phyloP scores from a whole-genome alignment of 2,329 filamentous ascomycete species.

The Graphilbum ipis-grandicollis region DNA sequence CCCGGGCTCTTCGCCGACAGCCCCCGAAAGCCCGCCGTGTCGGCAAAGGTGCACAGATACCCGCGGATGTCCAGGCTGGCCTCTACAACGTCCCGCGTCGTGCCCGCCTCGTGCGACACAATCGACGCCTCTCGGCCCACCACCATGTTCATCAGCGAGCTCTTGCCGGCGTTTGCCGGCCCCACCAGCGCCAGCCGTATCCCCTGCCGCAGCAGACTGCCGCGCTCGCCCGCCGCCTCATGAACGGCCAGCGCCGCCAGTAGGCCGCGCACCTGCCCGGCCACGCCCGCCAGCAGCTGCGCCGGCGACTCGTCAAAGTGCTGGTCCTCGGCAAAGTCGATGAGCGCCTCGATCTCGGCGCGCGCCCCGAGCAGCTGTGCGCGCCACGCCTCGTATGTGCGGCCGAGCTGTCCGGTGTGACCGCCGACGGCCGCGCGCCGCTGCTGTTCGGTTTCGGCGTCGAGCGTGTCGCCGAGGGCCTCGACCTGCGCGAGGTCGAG shows the following conservation, averaged over 20 bases:
- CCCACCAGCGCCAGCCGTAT: conserved; percentile 78
- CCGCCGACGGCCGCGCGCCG: conserved; percentile 71
- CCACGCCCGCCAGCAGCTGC: conserved; percentile 54
- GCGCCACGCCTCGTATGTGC: conserved; percentile 72
- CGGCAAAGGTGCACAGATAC: conserved; percentile 83
- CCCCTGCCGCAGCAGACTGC: conserved; percentile 68
- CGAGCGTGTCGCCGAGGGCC: conserved; percentile 42
- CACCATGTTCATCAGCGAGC: conserved; percentile 76
- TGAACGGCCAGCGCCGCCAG: conserved; percentile 48
- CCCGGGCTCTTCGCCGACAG: too few relatives aligned
- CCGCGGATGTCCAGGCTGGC: conserved; percentile 77
- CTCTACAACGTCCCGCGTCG: conserved; percentile 86
- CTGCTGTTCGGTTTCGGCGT: conserved; percentile 79
- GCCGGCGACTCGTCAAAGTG: conserved; percentile 81
- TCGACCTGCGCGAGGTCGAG: conserved; percentile 76
- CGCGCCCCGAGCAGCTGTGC: conserved; percentile 59
- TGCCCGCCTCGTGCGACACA: conserved; percentile 82
- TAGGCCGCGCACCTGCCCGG: conserved; percentile 43
- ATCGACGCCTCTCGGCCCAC: conserved; percentile 90
- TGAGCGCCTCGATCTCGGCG: conserved; percentile 84
- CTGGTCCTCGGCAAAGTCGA: conserved; percentile 95
- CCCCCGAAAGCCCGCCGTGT: conserved; percentile 70
- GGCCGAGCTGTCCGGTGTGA: conserved; percentile 49
- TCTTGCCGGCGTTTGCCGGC: conserved; percentile 89
- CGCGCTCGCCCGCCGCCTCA: conserved; percentile 59